phyloP scores from a whole-genome alignment of 1,139 yeast species.

The Yamadazyma songkhlaensis region DNA sequence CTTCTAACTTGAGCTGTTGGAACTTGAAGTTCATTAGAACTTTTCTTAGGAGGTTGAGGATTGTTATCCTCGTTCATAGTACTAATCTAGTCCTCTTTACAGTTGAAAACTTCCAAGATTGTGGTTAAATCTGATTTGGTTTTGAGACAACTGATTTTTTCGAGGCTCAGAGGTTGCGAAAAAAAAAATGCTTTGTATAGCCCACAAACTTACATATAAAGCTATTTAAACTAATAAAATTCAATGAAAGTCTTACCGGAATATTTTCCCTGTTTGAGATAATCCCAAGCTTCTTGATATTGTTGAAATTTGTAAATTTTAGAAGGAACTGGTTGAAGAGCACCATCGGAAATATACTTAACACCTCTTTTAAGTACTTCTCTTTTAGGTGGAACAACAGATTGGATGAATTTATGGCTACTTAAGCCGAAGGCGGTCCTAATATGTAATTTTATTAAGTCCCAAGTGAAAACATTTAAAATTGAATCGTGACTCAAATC shows the following conservation, averaged over 20 bases:
- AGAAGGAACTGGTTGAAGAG: conserved; percentile 50
- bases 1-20: conserved; percentile 34
- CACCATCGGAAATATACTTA: conserved; percentile 38
- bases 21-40: conserved; percentile 6
- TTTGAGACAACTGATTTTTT: not conserved
- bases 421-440: conserved; percentile 10
- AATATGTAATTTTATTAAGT: conserved; percentile 5
- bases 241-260: conserved; percentile 60
- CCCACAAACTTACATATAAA: not conserved
- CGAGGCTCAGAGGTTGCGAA: not conserved
- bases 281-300: conserved; percentile 47
- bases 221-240: conserved; percentile 3
- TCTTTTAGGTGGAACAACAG: conserved; percentile 5
- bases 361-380: conserved; percentile 12
- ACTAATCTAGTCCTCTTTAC: not conserved
- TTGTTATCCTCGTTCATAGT: not conserved
- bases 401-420: conserved; percentile 11
- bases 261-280: conserved; percentile 44
- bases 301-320: conserved; percentile 49
- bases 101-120: not conserved
- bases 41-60: not conserved
- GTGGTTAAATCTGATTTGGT: not conserved
- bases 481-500: conserved; percentile 18
- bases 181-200: not conserved
- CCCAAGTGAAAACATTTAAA: conserved; percentile 1